A percentile compares a stretch with the other conserved stretches of the same genome.
phyloP scores from a whole-genome alignment of 2,329 filamentous ascomycete genomes.

The Orbilia quercus region DNA sequence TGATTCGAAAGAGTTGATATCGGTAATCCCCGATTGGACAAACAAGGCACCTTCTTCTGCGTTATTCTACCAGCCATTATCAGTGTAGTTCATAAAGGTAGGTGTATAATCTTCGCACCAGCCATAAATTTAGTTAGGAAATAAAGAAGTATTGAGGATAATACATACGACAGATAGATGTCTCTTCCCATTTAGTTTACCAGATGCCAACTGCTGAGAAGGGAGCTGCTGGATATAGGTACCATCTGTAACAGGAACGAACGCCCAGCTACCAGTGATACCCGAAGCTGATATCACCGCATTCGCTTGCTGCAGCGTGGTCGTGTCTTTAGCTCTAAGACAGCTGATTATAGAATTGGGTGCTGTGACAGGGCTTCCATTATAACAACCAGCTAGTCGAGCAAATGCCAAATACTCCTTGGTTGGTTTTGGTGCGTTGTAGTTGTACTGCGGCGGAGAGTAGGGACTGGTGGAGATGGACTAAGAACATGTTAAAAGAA shows the following conservation, averaged over 20 bases:
- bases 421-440: slow-evolving; percentile 10
- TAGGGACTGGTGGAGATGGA: slow-evolving; percentile 21
- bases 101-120: not conserved
- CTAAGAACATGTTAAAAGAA: slow-evolving; percentile 6
- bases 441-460: slow-evolving; percentile 18
- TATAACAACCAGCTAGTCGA: slow-evolving; percentile 15
- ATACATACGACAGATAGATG: slow-evolving; percentile 17
- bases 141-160: not conserved
- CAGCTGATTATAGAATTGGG: slow-evolving; percentile 11
- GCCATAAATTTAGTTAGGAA: too few relatives aligned
- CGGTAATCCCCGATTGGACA: slow-evolving; percentile 10
- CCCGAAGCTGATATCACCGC: slow-evolving; percentile 21
- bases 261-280: slow-evolving; percentile 12
- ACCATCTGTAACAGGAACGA: slow-evolving; percentile 21
- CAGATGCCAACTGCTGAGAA: slow-evolving; percentile 14
- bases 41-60: slow-evolving; percentile 17
- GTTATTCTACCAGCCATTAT: slow-evolving; percentile 15
- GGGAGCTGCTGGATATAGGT: slow-evolving; percentile 19
- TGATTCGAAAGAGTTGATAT: slow-evolving; percentile 6
- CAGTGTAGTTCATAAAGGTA: not conserved
- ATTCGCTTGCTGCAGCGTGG: slow-evolving; percentile 16
- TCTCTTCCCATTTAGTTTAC: slow-evolving; percentile 17
- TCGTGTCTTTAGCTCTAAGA: slow-evolving; percentile 13
- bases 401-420: slow-evolving; percentile 20
- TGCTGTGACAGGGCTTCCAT: not conserved